Evolutionary conservation across 2,329 filamentous ascomycete genomes (phyloP), one percentile per base, ranked within the genome.

Genomic region (Microsporum canis): DNA sequence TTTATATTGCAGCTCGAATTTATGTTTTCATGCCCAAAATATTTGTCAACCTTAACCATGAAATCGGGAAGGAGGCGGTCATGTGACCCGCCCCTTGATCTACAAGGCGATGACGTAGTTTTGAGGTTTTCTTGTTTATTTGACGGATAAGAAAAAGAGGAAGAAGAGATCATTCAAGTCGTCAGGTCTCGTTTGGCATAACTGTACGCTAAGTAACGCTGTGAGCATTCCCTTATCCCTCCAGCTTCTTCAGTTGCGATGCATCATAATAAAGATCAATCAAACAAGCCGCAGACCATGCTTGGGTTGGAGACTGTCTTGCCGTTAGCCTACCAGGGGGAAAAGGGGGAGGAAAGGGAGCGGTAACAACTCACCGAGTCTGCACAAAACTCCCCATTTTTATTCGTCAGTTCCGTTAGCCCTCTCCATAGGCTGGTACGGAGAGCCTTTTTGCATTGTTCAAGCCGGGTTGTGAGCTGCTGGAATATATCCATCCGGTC

Each of bases 221-320:
- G 45, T 31, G 49, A 34, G 14, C n/a, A 34, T n/a, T 7, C 3
- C 29, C 31, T 23, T 36, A 55, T 55, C 23, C 12, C n/a, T 55
- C 31, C 14, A 55, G 31, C 49, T 36, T 29, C 55, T 8, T 43
- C 17, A 63, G 56, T 33, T 63, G 51, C 17, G 62, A 60, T 17
- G 90, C 92, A 73, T 99, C 94, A 80, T 96, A 91, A 77, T 96
- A 99, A 65, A 99, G 76, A 76, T 99, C 94, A 69, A 99, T 89
- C 70, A 99, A 79, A 73, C 94, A 97, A 27, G 89, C 88, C 34
- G 94, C 89, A 59, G 91, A 96, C 94, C 94, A 99, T 59, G 94
- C 88, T 75, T 99, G 94, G 0, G 94, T 96, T 31, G 94, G 94
- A 59, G 88, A 94, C 86, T 94, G 71, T 57, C 61, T 67, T 66